Conservation (phyloP, 345 rosid genomes). For the Eucalyptus brandiana region DNA sequence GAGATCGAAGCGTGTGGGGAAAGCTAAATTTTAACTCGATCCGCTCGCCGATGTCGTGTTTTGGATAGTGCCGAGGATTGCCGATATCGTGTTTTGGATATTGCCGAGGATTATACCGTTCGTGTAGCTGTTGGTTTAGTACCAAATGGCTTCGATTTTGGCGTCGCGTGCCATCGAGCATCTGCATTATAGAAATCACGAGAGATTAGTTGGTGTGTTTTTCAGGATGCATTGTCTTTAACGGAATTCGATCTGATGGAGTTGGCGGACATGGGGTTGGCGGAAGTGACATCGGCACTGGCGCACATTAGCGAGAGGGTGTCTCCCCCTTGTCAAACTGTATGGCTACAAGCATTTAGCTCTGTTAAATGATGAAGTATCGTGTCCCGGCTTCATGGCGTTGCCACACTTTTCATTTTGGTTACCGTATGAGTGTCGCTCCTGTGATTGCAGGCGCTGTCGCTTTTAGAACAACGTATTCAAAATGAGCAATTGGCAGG, state of each 20-base stretch:
- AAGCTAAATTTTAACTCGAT: not conserved
- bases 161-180: not conserved
- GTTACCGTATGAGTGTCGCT: not conserved
- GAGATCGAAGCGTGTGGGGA: not conserved
- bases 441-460: constrained; percentile 23
- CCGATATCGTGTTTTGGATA: not conserved
- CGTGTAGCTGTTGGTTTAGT: not conserved
- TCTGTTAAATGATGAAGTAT: not conserved
- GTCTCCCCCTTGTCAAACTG: constrained; percentile 60
- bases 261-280: constrained; percentile 44
- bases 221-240: constrained; percentile 57
- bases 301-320: constrained; percentile 40
- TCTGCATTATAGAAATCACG: too few relatives aligned
- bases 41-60: not conserved
- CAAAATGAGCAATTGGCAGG: constrained; percentile 38
- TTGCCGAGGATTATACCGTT: not conserved
- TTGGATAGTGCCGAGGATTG: not conserved
- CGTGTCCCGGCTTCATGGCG: not conserved
- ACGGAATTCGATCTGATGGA: constrained; percentile 78
- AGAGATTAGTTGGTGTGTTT: not conserved
- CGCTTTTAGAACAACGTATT: constrained; percentile 35
- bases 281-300: constrained; percentile 41
- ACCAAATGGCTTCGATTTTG: not conserved
- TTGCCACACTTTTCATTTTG: not conserved
- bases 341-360: not conserved